Evolutionary conservation across 208 protist species (phyloP).

Genomic region (Leishmania major): DNA sequence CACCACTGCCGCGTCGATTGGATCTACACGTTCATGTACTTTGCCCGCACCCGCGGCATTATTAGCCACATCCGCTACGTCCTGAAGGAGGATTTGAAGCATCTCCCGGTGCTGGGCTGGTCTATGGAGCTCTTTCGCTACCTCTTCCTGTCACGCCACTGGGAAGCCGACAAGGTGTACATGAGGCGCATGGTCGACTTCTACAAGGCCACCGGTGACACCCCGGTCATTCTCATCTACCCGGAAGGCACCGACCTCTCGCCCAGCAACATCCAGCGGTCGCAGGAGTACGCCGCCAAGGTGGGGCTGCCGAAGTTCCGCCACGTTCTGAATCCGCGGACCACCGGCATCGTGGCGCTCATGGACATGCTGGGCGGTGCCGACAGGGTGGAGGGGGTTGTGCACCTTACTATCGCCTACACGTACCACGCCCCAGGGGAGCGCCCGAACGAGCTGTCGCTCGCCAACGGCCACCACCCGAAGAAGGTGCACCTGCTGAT

Average conservation of each 20-base stretch:
- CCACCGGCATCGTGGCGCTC: slow-evolving; percentile 70
- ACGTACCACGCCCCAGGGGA: slow-evolving; percentile 55
- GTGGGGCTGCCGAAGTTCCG: slow-evolving; percentile 60
- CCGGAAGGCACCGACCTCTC: slow-evolving; percentile 90
- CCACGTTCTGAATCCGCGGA: slow-evolving; percentile 84
- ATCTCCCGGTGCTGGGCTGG: slow-evolving; percentile 74
- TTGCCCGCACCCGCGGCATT: slow-evolving; percentile 32
- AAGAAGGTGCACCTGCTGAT: slow-evolving; percentile 79
- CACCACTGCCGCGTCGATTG: slow-evolving; percentile 87
- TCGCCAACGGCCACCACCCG: slow-evolving; percentile 75
- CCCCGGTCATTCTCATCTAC: slow-evolving; percentile 70
- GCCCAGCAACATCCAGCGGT: slow-evolving; percentile 61
- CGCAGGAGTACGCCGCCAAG: slow-evolving; percentile 58
- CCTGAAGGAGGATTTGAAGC: slow-evolving; percentile 58
- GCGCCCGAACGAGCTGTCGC: slow-evolving; percentile 64
- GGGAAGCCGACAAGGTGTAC: slow-evolving; percentile 71
- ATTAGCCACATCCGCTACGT: slow-evolving; percentile 61
- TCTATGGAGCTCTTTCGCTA: slow-evolving; percentile 82
- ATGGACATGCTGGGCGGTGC: slow-evolving; percentile 68
- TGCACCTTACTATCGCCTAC: slow-evolving; percentile 90
- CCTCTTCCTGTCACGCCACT: slow-evolving; percentile 84
- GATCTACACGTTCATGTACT: slow-evolving; percentile 58
- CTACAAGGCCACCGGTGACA: slow-evolving; percentile 39
- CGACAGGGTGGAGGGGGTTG: slow-evolving; percentile 74
- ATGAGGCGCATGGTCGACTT: slow-evolving; percentile 62